A percentile compares a stretch with the other conserved stretches of the same genome.
These are phyloP conservation scores for Fistulifera pelliculosa DNA, from an alignment of 108 stramenopile species.

Conservation along the genomic window DNA sequence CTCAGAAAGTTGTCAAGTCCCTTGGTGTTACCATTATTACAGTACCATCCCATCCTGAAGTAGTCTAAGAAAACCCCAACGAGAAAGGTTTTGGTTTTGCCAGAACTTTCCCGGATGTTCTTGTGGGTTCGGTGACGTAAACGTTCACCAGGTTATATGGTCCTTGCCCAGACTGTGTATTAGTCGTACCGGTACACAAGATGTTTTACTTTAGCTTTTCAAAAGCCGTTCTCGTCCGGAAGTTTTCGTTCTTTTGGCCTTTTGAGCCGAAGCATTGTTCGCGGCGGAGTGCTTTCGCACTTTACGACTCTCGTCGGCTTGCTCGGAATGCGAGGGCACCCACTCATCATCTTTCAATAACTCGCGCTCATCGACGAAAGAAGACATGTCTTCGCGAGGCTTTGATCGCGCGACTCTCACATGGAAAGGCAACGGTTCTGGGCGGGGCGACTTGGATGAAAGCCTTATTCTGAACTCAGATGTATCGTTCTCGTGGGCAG, in stretches of 20 bases:
- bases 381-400: not conserved
- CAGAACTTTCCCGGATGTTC: no score
- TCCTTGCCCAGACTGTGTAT: no score
- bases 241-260: not conserved
- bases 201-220: conserved; percentile 1
- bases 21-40: no score
- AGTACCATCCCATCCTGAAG: no score
- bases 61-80: no score
- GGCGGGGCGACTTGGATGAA: not conserved
- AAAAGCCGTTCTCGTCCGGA: not conserved
- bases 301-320: not conserved
- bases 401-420: no score
- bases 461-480: not conserved
- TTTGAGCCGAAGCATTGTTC: not conserved
- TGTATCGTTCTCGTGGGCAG: not conserved
- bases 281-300: not conserved
- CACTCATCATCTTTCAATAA: not conserved
- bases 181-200: no score
- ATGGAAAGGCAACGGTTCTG: not conserved
- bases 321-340: not conserved
- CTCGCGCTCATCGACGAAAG: not conserved
- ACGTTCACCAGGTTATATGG: no score
- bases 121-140: no score
- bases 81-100: no score
- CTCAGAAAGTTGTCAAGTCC: no score